Evolutionary conservation across 768 basidiomycete species (phyloP).

Genomic region (Boletus sp.): DNA sequence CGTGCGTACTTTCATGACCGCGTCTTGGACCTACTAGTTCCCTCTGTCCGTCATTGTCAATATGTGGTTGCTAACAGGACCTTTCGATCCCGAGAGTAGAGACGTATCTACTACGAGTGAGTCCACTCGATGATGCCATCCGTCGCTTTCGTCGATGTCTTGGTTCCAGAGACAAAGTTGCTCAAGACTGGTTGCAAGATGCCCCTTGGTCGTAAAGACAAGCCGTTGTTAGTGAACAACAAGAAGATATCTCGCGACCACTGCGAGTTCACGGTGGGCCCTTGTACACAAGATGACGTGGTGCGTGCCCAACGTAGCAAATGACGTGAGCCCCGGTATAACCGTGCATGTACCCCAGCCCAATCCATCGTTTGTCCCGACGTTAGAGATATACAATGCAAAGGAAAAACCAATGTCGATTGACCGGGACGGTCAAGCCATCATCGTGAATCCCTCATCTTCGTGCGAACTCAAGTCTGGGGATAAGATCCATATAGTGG

Average conservation of each 20-base stretch:
- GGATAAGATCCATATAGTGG: slow-evolving; percentile 48
- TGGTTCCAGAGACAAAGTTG: slow-evolving; percentile 47
- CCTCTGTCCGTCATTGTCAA: neutral
- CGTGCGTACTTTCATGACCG: slow-evolving; percentile 4
- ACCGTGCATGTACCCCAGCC: slow-evolving; percentile 33
- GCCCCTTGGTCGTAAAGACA: slow-evolving; percentile 54
- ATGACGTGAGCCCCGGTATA: neutral
- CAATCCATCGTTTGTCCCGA: slow-evolving; percentile 48
- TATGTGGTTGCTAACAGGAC: slow-evolving; percentile 57
- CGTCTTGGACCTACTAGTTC: too few species aligned
- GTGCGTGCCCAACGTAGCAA: slow-evolving; percentile 39
- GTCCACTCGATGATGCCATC: slow-evolving; percentile 29
- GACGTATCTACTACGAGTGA: slow-evolving; percentile 41
- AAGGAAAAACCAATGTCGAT: slow-evolving; percentile 48
- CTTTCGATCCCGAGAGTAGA: slow-evolving; percentile 43
- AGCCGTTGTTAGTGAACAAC: slow-evolving; percentile 48
- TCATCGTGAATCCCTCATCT: slow-evolving; percentile 37
- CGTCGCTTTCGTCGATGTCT: neutral
- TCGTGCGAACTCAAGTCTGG: slow-evolving; percentile 48
- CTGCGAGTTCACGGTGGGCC: slow-evolving; percentile 53
- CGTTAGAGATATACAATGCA: slow-evolving; percentile 44
- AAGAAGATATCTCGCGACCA: slow-evolving; percentile 66
- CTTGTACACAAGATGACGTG: slow-evolving; percentile 48
- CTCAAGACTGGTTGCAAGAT: slow-evolving; percentile 59
- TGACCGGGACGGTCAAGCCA: slow-evolving; percentile 31